phyloP scores from a whole-genome alignment of 345 rosid genomes.

The Schrenkiella parvula region DNA sequence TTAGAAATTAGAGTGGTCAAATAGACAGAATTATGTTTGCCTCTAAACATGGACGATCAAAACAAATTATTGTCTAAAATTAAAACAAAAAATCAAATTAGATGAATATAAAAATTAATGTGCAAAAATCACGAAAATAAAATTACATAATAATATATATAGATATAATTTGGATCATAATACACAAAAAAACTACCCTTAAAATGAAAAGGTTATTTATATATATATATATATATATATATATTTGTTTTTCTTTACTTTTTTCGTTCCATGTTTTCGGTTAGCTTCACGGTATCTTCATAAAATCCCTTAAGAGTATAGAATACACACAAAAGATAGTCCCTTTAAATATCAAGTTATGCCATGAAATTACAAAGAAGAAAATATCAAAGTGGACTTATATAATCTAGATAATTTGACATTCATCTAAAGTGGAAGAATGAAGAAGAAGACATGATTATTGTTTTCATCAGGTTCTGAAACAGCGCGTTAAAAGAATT shows the following conservation, averaged over 20 bases:
- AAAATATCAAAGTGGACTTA: constrained; percentile 5
- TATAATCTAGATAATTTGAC: constrained; percentile 9
- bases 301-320: not conserved
- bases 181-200: no score
- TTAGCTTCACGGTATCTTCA: not conserved
- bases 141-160: not conserved
- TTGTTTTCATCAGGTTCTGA: constrained; percentile 32
- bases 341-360: not conserved
- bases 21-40: constrained; percentile 10
- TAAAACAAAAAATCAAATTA: no score
- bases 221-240: not conserved
- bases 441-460: not conserved
- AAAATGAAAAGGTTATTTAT: no score
- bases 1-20: constrained; percentile 3
- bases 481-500: constrained; percentile 34
- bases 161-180: not conserved
- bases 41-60: not conserved
- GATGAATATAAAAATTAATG: not conserved
- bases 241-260: not conserved
- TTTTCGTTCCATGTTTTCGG: not conserved
- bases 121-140: not conserved
- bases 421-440: constrained; percentile 15
- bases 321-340: not conserved
- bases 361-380: not conserved
- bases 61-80: not conserved